Evolutionary conservation across 2,329 filamentous ascomycete genomes (phyloP).

Genomic region (Paecilomyces dactylethromorphus): DNA sequence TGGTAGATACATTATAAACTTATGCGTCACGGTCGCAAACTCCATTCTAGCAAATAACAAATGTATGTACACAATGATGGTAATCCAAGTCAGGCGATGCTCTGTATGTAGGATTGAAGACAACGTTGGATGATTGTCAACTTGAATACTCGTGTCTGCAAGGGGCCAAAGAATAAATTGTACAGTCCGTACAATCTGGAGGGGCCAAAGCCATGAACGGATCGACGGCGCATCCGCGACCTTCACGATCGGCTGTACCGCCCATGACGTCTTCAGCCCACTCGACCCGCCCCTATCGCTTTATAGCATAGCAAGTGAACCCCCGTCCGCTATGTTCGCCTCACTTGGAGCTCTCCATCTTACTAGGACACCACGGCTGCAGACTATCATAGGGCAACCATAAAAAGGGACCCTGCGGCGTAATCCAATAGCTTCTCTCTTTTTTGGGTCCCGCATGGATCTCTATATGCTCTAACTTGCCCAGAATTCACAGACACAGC

Average conservation of each 20-base stretch:
- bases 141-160: not conserved
- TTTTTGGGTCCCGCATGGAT: not conserved
- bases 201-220: not conserved
- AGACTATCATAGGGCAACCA: not conserved
- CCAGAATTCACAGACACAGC: not conserved
- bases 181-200: no score
- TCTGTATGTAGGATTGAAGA: no score
- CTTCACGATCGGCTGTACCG: not conserved
- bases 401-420: not conserved
- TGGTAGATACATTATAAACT: not conserved
- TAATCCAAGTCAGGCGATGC: not conserved
- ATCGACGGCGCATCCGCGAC: not conserved
- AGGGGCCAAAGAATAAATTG: not conserved
- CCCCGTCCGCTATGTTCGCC: not conserved
- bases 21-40: not conserved
- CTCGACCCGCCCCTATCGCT: not conserved
- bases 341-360: not conserved
- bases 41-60: not conserved
- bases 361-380: not conserved
- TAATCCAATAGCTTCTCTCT: not conserved
- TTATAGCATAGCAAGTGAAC: not conserved
- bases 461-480: not conserved
- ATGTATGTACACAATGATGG: not conserved
- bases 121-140: no score
- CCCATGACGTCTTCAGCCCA: not conserved